Evolutionary conservation across 2,329 filamentous ascomycete species (phyloP), one percentile per base, ranked within the genome.

Genomic region (Penicillium sp.): DNA sequence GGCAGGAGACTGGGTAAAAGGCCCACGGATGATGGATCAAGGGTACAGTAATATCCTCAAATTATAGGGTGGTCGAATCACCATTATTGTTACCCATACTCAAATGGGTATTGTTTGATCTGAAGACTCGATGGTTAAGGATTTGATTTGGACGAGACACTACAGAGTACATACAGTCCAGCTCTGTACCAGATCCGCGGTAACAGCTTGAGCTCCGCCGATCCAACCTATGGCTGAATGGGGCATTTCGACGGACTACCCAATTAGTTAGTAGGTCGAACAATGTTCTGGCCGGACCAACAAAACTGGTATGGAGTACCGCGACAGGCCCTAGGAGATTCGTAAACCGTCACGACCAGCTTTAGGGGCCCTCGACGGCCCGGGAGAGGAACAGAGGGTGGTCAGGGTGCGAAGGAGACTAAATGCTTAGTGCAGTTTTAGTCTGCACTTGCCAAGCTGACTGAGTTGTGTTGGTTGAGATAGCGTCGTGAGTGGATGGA

Each of bases 391-490:
- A 45, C 1, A 28, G 43, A 22, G 31, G 34, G 43, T 41, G 34
- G 37, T 31, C 17, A 37, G 15, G 38, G 47, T 50, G 48, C 47
- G 4, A 28, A 58, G 37, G 35, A 43, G 31, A 45, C 55, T 52
- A 53, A 54, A 39, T 47, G 34, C 22, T 55, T 55, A 55, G 54
- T 55, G 54, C 12, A 47, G 25, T 38, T 55, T 47, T 48, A 47
- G 53, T 47, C 34, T 42, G 12, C 34, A 7, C 20, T 25, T 12
- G 8, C 38, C 5, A 15, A 5, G 50, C 37, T 15, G 28, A 12
- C 20, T 11, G 35, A 25, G n/a, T 20, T n/a, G 51, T 54, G 52
- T 54, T 54, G 52, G 52, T 54, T 54, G 8, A 35, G 39, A 34
- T 43, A 39, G 31, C 38, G 28, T 20, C 20, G 31, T 55, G 42